Evolutionary conservation across 2,329 filamentous ascomycete genomes (phyloP), one percentile per base, ranked within the genome.

Genomic region (Fusarium fujikuroi): DNA sequence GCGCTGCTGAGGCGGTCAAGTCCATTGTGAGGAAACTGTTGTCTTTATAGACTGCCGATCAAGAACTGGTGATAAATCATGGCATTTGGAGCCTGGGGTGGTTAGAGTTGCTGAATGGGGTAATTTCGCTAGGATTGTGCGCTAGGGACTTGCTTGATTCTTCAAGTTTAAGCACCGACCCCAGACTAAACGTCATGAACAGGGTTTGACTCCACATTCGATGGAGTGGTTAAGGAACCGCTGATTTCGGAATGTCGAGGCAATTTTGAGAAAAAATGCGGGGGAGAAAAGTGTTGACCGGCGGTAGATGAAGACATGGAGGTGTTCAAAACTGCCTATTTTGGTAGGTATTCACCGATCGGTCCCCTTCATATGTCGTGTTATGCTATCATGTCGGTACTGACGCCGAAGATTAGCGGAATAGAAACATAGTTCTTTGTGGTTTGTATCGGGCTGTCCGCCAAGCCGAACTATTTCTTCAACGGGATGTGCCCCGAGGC

Each of bases 371-470:
- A 4, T 34, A n/a, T 32, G 6, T 21, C 16, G 12, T 7, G 9
- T 10, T 19, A 14, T 36, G 11, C 16, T 12, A 7, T 4, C 14
- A 25, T 10, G 4, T 52, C 34, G 6, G 3, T 19, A 11, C 21
- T 16, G 7, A 16, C 4, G n/a, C 9, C 9, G 3, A 10, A 15
- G 5, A 9, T 39, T 47, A 9, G 19, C 25, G 14, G 19, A 1
- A 30, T 11, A 1, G 28, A 18, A 9, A 6, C 1, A 30, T 4
- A 7, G 14, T 4, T 47, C 9, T 30, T 19, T 16, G 0, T 9
- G 11, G n/a, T 16, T 0, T 18, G 2, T 4, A 0, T 9, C 2
- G 1, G 2, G 0, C 7, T 39, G 0, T 0, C 14, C 18, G 5
- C 19, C 9, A 25, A 14, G 16, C 15, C 0, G 16, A 36, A 25